Evolutionary conservation across 257 asterid species (phyloP).

Genomic region (Penstemon barbatus): DNA sequence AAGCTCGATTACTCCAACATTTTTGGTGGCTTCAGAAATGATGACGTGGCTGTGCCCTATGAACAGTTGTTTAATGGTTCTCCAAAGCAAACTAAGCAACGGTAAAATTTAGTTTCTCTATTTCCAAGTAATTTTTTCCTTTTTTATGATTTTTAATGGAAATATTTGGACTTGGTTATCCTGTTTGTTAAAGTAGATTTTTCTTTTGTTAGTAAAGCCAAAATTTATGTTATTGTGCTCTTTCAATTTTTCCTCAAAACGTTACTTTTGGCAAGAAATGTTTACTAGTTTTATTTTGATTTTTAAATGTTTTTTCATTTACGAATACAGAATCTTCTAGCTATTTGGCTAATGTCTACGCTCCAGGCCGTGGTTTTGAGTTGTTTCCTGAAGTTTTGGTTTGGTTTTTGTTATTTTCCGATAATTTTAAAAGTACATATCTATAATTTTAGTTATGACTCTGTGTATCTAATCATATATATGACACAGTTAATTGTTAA

Average conservation of each 20-base stretch:
- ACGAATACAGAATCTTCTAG: no score
- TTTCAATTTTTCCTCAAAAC: not conserved
- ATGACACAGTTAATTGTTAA: conserved; percentile 15
- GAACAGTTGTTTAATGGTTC: conserved; percentile 54
- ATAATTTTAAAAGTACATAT: not conserved
- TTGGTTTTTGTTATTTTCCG: conserved; percentile 1
- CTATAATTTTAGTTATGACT: conserved; percentile 14
- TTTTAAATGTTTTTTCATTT: no score
- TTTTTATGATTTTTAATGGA: not conserved
- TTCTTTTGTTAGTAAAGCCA: not conserved
- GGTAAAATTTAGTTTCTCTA: conserved; percentile 37
- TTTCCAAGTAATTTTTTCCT: not conserved
- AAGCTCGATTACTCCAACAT: conserved; percentile 68
- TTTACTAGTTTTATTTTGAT: conserved; percentile 1
- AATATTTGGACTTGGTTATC: not conserved
- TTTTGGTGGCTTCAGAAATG: conserved; percentile 63
- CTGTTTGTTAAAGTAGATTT: not conserved
- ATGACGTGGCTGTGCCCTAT: conserved; percentile 50
- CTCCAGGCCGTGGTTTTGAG: not conserved
- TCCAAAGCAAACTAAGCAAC: conserved; percentile 35
- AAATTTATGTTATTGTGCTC: not conserved
- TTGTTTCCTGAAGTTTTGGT: not conserved
- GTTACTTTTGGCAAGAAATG: not conserved
- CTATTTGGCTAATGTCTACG: no score
- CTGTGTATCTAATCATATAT: not conserved